Percentiles rank a stretch among this genome's conserved stretches.
These are phyloP conservation scores for Osmanthus fragrans DNA, from an alignment of 257 asterid genomes.

Conservation along the genomic window DNA sequence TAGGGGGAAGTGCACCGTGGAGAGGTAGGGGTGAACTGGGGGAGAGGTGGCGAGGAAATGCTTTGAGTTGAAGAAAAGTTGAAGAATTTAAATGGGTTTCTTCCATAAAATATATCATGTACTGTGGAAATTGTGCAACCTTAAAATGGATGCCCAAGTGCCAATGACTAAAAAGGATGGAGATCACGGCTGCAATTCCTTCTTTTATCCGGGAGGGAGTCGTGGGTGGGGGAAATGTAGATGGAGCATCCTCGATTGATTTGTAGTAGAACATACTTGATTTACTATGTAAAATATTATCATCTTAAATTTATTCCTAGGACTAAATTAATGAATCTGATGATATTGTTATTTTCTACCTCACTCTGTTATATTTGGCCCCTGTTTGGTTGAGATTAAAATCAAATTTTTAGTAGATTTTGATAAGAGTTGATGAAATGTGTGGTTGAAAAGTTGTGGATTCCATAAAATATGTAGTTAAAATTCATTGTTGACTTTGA, in stretches of 20 bases:
- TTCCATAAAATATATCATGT: too few species aligned
- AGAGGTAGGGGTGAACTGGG: neutral
- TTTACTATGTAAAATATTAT: neutral
- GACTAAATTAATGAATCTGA: neutral
- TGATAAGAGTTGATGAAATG: too few species aligned
- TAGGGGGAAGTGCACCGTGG: neutral
- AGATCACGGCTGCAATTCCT: neutral
- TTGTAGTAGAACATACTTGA: neutral
- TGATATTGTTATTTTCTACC: neutral
- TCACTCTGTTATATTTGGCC: neutral
- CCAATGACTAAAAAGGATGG: neutral
- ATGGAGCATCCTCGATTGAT: neutral
- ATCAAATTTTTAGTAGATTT: too few species aligned
- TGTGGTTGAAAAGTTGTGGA: too few species aligned
- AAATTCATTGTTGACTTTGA: too few species aligned
- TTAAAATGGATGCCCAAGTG: neutral
- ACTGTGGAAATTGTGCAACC: neutral
- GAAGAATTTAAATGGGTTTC: neutral
- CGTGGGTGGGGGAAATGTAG: neutral
- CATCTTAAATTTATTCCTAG: neutral
- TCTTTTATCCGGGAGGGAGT: neutral
- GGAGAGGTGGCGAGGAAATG: neutral
- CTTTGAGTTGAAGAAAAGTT: neutral
- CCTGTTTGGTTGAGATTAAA: too few species aligned
- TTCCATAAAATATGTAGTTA: too few species aligned